Base-by-base conservation (phyloP, 2,329 filamentous ascomycete genomes). In the Bisporella sp. region DNA sequence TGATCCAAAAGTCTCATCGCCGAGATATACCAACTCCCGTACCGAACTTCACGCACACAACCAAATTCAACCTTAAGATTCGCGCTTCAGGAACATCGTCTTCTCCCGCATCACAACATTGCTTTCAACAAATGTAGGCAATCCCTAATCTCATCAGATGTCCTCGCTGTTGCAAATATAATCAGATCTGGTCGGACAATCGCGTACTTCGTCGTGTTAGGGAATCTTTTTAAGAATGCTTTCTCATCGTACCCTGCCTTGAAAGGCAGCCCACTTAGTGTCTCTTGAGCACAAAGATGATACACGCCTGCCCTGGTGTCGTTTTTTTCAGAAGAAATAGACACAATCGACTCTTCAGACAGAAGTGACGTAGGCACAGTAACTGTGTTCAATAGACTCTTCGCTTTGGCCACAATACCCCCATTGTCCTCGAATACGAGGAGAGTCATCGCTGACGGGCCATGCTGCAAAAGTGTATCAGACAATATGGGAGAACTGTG, bases 151-250 rank as follows among this genome's bases (percentile, higher is more conserved):
- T 45, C 43, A 11, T 11, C 12, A 9, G 32, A n/a, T 11, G 13
- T 45, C 32, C 3, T 31, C 6, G 13, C n/a, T 9, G 31, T 32
- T 6, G 46, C 12, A 31, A 29, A 41, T 8, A 48, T 48, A 21
- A 48, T 42, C 6, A 49, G 30, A 44, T 49, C 47, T 45, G 47
- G 47, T 5, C 47, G 47, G 5, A 49, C 8, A 31, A 49, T 45
- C n/a, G 32, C 47, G 29, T 37, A 49, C 28, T 49, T 49, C 37
- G 47, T 37, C 8, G 12, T 13, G 6, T 30, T 9, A 5, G 11
- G 11, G 4, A 49, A 30, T 5, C 47, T 4, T n/a, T 37, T 13
- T 12, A 11, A n/a, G 28, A n/a, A 47, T 13, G 7, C 28, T 21
- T 31, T 13, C 6, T 6, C 6, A 37, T 11, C 11, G 32, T 47